Conservation (phyloP, 331 rosid species). For the Malus hybrid region DNA sequence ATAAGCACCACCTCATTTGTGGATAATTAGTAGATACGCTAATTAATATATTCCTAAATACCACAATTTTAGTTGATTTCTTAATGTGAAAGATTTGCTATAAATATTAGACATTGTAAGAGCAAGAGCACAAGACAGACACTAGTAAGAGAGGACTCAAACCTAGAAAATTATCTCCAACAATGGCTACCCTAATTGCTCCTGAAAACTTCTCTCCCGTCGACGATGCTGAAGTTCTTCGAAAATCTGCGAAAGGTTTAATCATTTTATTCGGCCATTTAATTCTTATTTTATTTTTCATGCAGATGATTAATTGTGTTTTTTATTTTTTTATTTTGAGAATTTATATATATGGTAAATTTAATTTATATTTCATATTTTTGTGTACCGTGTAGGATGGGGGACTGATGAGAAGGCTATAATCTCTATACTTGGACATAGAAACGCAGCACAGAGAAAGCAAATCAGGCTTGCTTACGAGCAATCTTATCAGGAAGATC, state of each 20-base stretch:
- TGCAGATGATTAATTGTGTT: not conserved
- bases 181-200: conserved; percentile 55
- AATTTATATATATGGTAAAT: not conserved
- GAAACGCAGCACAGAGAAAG: conserved; percentile 53
- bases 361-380: not conserved
- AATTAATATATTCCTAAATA: not conserved
- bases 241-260: conserved; percentile 48
- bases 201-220: conserved; percentile 29
- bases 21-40: not conserved
- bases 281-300: not conserved
- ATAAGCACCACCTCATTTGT: conserved; percentile 2
- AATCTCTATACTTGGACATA: conserved; percentile 47
- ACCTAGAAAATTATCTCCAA: not conserved
- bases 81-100: not conserved
- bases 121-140: not conserved
- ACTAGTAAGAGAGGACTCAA: not conserved
- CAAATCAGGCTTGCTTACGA: conserved; percentile 60
- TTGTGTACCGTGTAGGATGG: conserved; percentile 42
- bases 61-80: not conserved
- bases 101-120: not conserved
- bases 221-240: conserved; percentile 64
- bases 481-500: conserved; percentile 46
- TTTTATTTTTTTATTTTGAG: too few species aligned
- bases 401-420: conserved; percentile 69
- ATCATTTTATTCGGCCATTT: not conserved